Evolutionary conservation across 2,329 filamentous ascomycete genomes (phyloP), one percentile per base, ranked within the genome.

Genomic region (Fusarium annulatum): DNA sequence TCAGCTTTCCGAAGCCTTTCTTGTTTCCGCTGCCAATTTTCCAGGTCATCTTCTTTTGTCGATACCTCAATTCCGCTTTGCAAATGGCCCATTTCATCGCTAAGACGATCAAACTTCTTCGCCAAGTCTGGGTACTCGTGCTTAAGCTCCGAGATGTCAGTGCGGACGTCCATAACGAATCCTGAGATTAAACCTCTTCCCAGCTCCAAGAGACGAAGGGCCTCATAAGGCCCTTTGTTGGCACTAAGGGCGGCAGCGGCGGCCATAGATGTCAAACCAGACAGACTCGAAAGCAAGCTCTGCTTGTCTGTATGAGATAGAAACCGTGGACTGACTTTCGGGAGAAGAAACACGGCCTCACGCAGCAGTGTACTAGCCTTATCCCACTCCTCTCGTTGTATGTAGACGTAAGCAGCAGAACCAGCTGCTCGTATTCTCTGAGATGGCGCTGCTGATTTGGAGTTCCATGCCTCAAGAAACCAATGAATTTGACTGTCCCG

Each of bases 221-320:
- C 48, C 11, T 26, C 30, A 10, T 19, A 36, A 3, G n/a, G 16
- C 0, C 4, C 30, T 15, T 19, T 1, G 1, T 26, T 19, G 0
- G 48, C 30, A 7, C n/a, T 52, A 3, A 52, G 3, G 0, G 16
- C 3, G 2, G 48, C 16, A 15, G 48, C n/a, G 0, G 30, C 33
- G 9, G 48, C 48, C 48, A 36, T 26, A 2, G 33, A 52, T 14
- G 33, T 52, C 16, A 52, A 5, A 0, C 48, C 48, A 36, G 21
- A 52, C 2, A 52, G n/a, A 23, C 16, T 23, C 11, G 48, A 36
- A 1, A 52, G 48, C 8, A 52, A 7, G 8, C 8, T 36, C 9
- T 52, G 33, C 3, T 18, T 34, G 0, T 52, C 48, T 26, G 30
- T 21, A 26, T 19, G 48, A 2, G 48, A 4, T 1, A 52, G 16